These are phyloP conservation scores for Colletotrichum chlorophyti DNA, from an alignment of 2,329 filamentous ascomycete species.

Conservation along the genomic window DNA sequence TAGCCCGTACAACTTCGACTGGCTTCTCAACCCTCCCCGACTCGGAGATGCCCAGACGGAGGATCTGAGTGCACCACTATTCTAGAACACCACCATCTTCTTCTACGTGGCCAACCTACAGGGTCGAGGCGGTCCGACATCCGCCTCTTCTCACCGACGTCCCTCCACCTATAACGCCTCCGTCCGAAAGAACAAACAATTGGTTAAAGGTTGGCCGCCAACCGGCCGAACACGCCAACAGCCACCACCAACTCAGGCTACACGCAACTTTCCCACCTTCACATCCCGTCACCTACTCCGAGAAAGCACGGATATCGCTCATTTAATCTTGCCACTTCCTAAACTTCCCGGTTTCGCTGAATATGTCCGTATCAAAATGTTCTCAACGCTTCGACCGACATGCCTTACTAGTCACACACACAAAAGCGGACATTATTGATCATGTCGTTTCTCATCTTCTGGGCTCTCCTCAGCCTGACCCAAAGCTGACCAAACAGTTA, in stretches of 20 bases:
- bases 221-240: constrained; percentile 4
- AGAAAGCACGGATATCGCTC: background rate
- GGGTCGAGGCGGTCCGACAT: background rate
- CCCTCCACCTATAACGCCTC: background rate
- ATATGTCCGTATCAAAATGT: constrained; percentile 9
- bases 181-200: background rate
- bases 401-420: background rate
- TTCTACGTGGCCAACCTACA: background rate
- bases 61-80: background rate
- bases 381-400: background rate
- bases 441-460: too few relatives aligned
- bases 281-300: constrained; percentile 1
- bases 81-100: background rate
- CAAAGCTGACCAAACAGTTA: too few relatives aligned
- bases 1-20: too few relatives aligned
- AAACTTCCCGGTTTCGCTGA: constrained; percentile 22
- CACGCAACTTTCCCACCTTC: too few relatives aligned
- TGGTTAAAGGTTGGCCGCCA: constrained; percentile 9
- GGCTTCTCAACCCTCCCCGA: too few relatives aligned
- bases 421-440: too few relatives aligned
- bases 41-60: background rate
- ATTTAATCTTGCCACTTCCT: constrained; percentile 20
- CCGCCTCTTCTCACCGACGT: constrained; percentile 9
- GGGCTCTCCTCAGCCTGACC: too few relatives aligned
- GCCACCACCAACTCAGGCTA: too few relatives aligned